Evolutionary conservation across 306 rosid species (phyloP).

Genomic region (Rosa chinensis): DNA sequence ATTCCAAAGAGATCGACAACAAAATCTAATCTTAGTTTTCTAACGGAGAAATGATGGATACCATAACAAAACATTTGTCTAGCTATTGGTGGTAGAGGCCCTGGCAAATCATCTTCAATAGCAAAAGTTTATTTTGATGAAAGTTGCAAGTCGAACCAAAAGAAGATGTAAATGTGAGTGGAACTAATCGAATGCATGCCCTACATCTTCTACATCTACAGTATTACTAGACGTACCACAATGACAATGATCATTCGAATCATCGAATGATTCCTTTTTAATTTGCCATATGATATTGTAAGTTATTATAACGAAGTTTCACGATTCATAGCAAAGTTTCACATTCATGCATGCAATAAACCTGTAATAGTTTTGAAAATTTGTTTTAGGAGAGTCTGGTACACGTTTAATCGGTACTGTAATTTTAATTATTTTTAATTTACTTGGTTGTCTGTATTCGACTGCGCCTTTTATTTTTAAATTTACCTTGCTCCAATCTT

Average conservation of each 20-base stretch:
- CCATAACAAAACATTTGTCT: not conserved
- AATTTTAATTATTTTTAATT: too few species aligned
- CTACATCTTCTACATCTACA: not conserved
- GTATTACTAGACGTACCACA: not conserved
- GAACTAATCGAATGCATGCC: not conserved
- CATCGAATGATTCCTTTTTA: not conserved
- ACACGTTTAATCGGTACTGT: too few species aligned
- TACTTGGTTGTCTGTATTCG: too few species aligned
- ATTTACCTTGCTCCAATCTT: too few species aligned
- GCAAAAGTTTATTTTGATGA: not conserved
- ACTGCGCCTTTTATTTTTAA: too few species aligned
- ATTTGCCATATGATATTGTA: not conserved
- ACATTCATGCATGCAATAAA: not conserved
- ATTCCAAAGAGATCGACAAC: not conserved
- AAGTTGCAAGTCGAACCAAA: not conserved
- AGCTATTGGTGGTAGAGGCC: not conserved
- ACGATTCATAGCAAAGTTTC: not conserved
- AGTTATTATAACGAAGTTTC: not conserved
- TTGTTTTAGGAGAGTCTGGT: too few species aligned
- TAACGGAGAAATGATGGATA: not conserved
- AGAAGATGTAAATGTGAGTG: too few species aligned
- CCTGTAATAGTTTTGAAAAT: too few species aligned
- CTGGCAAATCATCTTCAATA: not conserved
- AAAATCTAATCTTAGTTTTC: not conserved
- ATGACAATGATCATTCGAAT: not conserved